Evolutionary conservation across 2,329 filamentous ascomycete species (phyloP), one percentile per base, ranked within the genome.

Genomic region (Diaporthe vaccinii): DNA sequence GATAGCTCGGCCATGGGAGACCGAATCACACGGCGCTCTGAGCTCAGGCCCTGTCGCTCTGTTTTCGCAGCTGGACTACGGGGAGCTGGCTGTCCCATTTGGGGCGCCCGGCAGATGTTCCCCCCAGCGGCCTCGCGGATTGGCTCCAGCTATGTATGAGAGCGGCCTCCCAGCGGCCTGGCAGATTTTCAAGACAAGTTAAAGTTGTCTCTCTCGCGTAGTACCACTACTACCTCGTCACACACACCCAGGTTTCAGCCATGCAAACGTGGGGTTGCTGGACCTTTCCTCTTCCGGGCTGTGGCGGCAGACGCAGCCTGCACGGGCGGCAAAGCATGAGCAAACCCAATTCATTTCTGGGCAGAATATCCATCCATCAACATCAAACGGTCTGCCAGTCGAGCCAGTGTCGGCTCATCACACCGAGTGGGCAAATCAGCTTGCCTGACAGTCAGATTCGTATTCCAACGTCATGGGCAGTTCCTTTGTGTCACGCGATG

Each of bases 291-390:
- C 34, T 41, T 34, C 65, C 49, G 31, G 49, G 34, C 7, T 22
- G 49, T 69, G 65, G 65, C 34, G 49, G 49, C 28, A 2, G 49
- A n/a, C 34, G 28, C 10, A 34, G 39, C 20, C 61, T 65, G 41
- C 61, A 49, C 25, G 31, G 49, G 49, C 34, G 34, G 46, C 49
- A 69, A 36, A 31, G 65, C 65, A 51, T 53, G 22, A 68, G 7
- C 65, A 68, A 68, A 68, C 65, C 65, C 65, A 68, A 55, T 68
- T 68, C 65, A 51, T 39, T 53, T 68, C 65, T 31, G 65, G 65
- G 65, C 46, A 46, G 6, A 25, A 22, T 22, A 34, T 22, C 65
- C 46, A 53, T 53, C 31, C 31, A 68, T 68, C 46, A 68, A 53
- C 46, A 68, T 53, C 49, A 39, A 22, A 68, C 65, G 17, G 59